Conservation (phyloP, 106 monocot species). For the Phalaenopsis equestris region DNA sequence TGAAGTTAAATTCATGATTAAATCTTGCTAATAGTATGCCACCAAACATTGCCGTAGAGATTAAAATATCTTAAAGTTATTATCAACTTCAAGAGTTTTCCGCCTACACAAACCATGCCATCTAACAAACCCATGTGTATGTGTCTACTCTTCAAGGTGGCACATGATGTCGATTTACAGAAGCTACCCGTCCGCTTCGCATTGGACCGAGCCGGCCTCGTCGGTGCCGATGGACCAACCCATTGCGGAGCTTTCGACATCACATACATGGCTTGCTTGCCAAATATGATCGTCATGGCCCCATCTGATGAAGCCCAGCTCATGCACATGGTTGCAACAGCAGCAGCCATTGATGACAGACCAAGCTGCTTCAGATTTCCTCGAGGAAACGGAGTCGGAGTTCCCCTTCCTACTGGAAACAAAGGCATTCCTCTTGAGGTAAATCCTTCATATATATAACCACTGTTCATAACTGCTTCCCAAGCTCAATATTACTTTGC, state of each 20-base stretch:
- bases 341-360: constrained; percentile 72
- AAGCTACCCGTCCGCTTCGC: constrained; percentile 58
- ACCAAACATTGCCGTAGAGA: too few relatives aligned
- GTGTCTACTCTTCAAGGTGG: constrained; percentile 14
- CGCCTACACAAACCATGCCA: too few relatives aligned
- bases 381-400: constrained; percentile 65
- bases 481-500: not conserved
- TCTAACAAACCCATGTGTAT: too few relatives aligned
- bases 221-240: constrained; percentile 54
- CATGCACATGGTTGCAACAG: constrained; percentile 65
- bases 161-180: constrained; percentile 68
- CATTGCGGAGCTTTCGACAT: constrained; percentile 69
- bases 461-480: not conserved
- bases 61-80: too few relatives aligned
- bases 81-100: too few relatives aligned
- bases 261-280: constrained; percentile 68
- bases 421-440: constrained; percentile 80
- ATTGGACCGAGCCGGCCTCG: constrained; percentile 55
- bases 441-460: not conserved
- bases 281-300: constrained; percentile 86
- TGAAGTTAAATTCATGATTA: too few relatives aligned
- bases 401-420: constrained; percentile 38
- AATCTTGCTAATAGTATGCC: too few relatives aligned
- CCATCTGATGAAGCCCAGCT: constrained; percentile 8
- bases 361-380: constrained; percentile 88